A percentile compares a stretch with the other conserved stretches of the same genome.
Evolutionary conservation across 108 stramenopile species (phyloP).

Genomic region (Cyclostephanos invisitatus): DNA sequence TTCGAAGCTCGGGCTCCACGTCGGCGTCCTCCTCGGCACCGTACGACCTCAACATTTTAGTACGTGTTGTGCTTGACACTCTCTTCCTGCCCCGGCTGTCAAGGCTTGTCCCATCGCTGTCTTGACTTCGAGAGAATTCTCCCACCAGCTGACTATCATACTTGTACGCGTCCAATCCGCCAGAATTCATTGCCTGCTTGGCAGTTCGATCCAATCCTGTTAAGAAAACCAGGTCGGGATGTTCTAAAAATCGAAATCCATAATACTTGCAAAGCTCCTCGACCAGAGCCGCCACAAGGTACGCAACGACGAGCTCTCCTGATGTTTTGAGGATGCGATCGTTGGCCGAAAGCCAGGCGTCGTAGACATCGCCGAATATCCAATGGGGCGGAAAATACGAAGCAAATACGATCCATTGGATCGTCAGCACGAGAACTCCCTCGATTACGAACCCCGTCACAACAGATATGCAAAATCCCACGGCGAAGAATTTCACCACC

Average conservation of each 20-base stretch:
- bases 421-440: slow-evolving; percentile 62
- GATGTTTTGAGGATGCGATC: slow-evolving; percentile 63
- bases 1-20: slow-evolving; percentile 73
- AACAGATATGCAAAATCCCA: slow-evolving; percentile 80
- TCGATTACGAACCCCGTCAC: slow-evolving; percentile 79
- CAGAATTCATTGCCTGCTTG: slow-evolving; percentile 61
- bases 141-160: slow-evolving; percentile 51
- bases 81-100: slow-evolving; percentile 26
- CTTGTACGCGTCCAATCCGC: slow-evolving; percentile 76
- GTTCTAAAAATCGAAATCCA: slow-evolving; percentile 83
- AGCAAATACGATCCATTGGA: slow-evolving; percentile 46
- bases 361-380: slow-evolving; percentile 55
- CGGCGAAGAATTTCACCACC: slow-evolving; percentile 85
- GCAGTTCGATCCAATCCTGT: slow-evolving; percentile 73
- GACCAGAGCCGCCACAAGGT: slow-evolving; percentile 77
- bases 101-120: slow-evolving; percentile 41
- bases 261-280: slow-evolving; percentile 92
- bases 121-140: slow-evolving; percentile 42
- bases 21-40: slow-evolving; percentile 41
- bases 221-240: slow-evolving; percentile 84
- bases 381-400: slow-evolving; percentile 48
- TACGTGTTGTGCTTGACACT: slow-evolving; percentile 2
- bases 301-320: slow-evolving; percentile 80
- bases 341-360: slow-evolving; percentile 56
- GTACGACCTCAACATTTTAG: slow-evolving; percentile 1